A percentile compares a stretch with the other conserved stretches of the same genome.
Conservation (phyloP, 495 filamentous ascomycete species). For the Neurospora hispaniola region DNA sequence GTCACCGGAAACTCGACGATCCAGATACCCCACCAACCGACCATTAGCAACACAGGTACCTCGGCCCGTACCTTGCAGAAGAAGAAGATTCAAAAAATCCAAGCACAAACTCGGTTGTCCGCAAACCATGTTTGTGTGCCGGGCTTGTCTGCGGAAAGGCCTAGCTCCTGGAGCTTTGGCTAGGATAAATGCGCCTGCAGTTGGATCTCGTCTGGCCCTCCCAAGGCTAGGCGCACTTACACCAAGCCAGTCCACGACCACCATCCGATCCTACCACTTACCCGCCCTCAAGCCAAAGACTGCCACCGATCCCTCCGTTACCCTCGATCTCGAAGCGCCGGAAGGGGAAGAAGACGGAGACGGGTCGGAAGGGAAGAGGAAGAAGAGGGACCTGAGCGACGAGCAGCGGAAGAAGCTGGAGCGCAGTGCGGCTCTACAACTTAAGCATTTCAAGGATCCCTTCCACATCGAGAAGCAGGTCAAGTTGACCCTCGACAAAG, state of each 20-base stretch:
- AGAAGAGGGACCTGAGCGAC: not conserved
- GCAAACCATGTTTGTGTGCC: constrained; percentile 30
- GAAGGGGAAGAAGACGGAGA: not conserved
- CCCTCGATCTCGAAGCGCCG: not conserved
- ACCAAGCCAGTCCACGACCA: not conserved
- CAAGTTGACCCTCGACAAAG: constrained; percentile 38
- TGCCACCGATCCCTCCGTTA: not conserved
- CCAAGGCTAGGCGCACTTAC: not conserved
- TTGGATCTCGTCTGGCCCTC: not conserved
- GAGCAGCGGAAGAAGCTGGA: constrained; percentile 14
- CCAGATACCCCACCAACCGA: not conserved
- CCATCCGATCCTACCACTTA: not conserved
- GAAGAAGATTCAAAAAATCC: not conserved
- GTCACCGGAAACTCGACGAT: not conserved
- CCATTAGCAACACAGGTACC: not conserved
- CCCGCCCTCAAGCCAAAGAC: not conserved
- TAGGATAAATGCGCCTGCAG: not conserved
- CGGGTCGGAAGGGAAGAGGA: not conserved
- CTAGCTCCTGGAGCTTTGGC: not conserved
- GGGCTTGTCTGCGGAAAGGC: constrained; percentile 23
- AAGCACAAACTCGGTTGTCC: not conserved
- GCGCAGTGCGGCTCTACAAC: constrained; percentile 37
- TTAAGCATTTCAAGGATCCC: constrained; percentile 58
- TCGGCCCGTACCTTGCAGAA: not conserved
- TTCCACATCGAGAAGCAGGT: constrained; percentile 54